Conservation (phyloP, 768 basidiomycete species). For the Lentinus tigrinus region DNA sequence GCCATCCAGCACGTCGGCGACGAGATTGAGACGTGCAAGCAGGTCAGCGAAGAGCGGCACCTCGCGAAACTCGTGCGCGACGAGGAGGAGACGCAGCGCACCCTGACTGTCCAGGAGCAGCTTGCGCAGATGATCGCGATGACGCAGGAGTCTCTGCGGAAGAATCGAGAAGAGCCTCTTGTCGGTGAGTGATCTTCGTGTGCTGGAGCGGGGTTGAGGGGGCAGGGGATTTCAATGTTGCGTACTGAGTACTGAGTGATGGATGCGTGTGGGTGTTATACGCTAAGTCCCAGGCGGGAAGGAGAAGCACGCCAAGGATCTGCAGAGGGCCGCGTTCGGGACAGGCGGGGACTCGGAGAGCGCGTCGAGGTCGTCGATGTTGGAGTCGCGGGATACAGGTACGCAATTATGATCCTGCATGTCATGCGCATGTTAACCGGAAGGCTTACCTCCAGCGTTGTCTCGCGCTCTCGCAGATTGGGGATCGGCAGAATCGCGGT, state of each 20-base stretch:
- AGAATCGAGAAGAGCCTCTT: background rate
- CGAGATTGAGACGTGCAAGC: background rate
- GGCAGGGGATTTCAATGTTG: background rate
- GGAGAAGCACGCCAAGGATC: slow-evolving; percentile 1
- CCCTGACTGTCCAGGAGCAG: slow-evolving; percentile 4
- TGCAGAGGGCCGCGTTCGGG: slow-evolving; percentile 14
- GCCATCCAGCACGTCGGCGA: slow-evolving; percentile 4
- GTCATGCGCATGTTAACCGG: too few relatives aligned
- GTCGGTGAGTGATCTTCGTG: background rate
- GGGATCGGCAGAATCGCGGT: too few relatives aligned
- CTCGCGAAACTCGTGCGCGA: background rate
- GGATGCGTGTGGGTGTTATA: background rate
- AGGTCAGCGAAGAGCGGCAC: slow-evolving; percentile 2
- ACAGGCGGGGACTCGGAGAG: slow-evolving; percentile 6
- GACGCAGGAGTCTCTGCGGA: background rate
- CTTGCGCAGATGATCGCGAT: slow-evolving; percentile 4
- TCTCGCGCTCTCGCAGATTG: too few relatives aligned
- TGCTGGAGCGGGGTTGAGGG: too few relatives aligned
- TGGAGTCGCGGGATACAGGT: background rate
- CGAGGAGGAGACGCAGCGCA: background rate
- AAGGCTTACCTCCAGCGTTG: too few relatives aligned
- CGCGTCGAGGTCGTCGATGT: slow-evolving; percentile 15
- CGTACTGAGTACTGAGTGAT: background rate
- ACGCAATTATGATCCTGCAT: background rate
- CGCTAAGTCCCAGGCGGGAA: background rate